These are phyloP conservation scores for Trichoderma parareesei DNA, from an alignment of 495 filamentous ascomycete genomes.

Conservation along the genomic window DNA sequence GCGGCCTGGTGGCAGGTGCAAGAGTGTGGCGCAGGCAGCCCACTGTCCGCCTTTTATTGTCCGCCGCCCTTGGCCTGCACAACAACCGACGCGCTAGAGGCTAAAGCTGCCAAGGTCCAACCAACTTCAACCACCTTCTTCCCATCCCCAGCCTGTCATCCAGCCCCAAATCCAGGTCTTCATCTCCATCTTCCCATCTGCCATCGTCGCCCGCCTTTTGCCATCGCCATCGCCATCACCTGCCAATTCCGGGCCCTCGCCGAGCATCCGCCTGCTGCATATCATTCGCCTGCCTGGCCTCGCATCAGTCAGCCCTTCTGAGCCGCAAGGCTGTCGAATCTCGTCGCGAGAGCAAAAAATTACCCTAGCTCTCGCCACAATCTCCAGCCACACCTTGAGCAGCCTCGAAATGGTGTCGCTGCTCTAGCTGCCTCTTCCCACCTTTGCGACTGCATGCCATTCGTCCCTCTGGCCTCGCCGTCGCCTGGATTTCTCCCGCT, in stretches of 20 bases:
- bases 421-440: slow-evolving; percentile 19
- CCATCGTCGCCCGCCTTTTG: background rate
- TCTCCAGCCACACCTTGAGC: slow-evolving; percentile 39
- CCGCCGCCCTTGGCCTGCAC: slow-evolving; percentile 1
- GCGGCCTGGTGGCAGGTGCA: background rate
- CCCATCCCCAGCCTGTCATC: slow-evolving; percentile 9
- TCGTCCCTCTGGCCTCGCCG: slow-evolving; percentile 29
- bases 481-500: slow-evolving; percentile 36
- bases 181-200: background rate
- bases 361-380: slow-evolving; percentile 39
- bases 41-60: slow-evolving; percentile 7
- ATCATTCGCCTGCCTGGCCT: background rate
- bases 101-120: background rate
- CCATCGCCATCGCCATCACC: slow-evolving; percentile 1
- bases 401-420: slow-evolving; percentile 32
- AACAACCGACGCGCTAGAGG: background rate
- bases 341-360: background rate
- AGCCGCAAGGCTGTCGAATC: slow-evolving; percentile 9
- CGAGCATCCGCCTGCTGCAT: background rate
- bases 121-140: slow-evolving; percentile 1
- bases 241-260: slow-evolving; percentile 3
- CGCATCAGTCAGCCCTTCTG: background rate
- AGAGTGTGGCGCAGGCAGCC: slow-evolving; percentile 3
- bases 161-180: background rate
- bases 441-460: slow-evolving; percentile 9